Evolutionary conservation across 2,329 filamentous ascomycete genomes (phyloP).

Genomic region (Apiospora marii): DNA sequence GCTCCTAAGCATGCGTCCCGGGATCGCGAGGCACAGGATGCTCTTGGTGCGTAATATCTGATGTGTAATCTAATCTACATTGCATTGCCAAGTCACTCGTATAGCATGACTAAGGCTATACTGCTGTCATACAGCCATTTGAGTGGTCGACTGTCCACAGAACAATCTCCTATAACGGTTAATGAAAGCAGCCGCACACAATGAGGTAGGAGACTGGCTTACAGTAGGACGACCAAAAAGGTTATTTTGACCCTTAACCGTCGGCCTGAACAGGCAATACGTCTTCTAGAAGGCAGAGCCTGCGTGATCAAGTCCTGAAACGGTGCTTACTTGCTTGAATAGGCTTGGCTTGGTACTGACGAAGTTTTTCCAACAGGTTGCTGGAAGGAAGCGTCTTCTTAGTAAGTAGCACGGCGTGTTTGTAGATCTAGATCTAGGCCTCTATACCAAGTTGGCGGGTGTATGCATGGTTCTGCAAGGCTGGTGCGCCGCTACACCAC

Average conservation of each 20-base stretch:
- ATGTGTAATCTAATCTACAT: neutral
- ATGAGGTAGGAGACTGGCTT: neutral
- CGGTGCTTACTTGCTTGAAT: no score
- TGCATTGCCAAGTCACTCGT: neutral
- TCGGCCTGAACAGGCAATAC: neutral
- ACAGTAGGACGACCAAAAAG: neutral
- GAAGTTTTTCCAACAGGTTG: no score
- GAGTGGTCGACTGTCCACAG: no score
- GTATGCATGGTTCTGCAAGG: no score
- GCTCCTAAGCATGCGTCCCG: neutral
- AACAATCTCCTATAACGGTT: neutral
- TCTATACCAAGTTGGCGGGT: no score
- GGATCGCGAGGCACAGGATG: neutral
- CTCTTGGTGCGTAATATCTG: neutral
- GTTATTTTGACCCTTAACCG: neutral
- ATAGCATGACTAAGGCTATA: neutral
- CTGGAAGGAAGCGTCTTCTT: no score
- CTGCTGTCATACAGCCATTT: no score
- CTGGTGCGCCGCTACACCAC: no score
- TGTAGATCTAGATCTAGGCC: no score
- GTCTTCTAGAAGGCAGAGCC: neutral
- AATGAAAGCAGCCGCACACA: neutral
- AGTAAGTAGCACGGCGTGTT: no score
- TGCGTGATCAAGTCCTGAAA: neutral
- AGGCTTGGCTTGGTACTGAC: no score